phyloP scores from a whole-genome alignment of 352 stramenopile genomes.

The Pseudoperonospora humuli region DNA sequence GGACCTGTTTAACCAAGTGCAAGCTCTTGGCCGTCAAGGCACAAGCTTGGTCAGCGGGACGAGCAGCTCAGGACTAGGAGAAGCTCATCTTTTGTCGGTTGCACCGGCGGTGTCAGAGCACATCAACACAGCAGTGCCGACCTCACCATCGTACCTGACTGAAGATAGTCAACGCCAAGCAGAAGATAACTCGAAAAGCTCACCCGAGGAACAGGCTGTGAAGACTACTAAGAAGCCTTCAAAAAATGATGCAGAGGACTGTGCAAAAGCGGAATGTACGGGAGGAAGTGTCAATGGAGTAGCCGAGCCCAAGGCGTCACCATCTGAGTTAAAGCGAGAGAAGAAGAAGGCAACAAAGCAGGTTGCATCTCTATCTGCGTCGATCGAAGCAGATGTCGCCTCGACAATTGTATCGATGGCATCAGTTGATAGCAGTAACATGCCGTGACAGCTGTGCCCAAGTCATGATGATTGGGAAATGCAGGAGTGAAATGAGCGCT shows the following conservation, averaged over 20 bases:
- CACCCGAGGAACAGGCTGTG: not conserved
- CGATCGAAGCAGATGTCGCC: slow-evolving; percentile 16
- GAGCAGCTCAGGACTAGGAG: slow-evolving; percentile 7
- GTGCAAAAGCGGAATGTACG: not conserved
- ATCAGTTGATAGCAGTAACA: slow-evolving; percentile 13
- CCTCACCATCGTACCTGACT: slow-evolving; percentile 6
- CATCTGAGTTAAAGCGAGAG: slow-evolving; percentile 14
- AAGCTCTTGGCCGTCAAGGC: slow-evolving; percentile 21
- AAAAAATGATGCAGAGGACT: not conserved
- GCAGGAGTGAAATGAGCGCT: slow-evolving; percentile 21
- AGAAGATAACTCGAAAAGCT: slow-evolving; percentile 1
- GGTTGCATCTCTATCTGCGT: slow-evolving; percentile 9
- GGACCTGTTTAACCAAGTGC: slow-evolving; percentile 20
- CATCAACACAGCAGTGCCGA: slow-evolving; percentile 5
- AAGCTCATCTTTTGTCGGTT: slow-evolving; percentile 21
- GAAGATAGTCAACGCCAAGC: slow-evolving; percentile 3
- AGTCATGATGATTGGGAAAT: slow-evolving; percentile 24
- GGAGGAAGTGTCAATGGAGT: not conserved
- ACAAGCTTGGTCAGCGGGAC: slow-evolving; percentile 8
- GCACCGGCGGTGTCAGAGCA: slow-evolving; percentile 8
- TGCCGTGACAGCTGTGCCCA: slow-evolving; percentile 7
- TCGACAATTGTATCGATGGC: slow-evolving; percentile 20
- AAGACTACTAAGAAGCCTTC: slow-evolving; percentile 2
- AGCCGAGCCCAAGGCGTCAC: slow-evolving; percentile 16
- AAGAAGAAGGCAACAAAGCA: slow-evolving; percentile 24